Evolutionary conservation across 805 yeast genomes (phyloP), one percentile per base, ranked within the genome.

Genomic region (Sugiyamaella lignohabitans): DNA sequence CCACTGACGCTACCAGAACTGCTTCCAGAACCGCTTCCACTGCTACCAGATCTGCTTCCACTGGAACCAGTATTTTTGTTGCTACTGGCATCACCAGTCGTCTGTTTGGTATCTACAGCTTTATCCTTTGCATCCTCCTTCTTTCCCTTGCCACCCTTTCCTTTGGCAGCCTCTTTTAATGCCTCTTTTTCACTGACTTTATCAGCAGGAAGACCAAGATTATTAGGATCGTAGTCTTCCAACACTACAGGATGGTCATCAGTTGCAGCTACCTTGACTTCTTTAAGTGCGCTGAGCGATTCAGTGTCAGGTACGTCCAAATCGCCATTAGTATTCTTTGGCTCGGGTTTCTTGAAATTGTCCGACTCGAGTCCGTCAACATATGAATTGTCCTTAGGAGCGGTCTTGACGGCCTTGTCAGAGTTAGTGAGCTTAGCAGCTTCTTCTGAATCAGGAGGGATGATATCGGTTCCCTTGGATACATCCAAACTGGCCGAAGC

Each of bases 181-280:
- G 36, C 52, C 24, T 52, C 53, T 42, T 53, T 53, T 43, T 55
- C 58, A 19, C 54, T 51, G 37, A 53, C 53, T 29, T 52, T 54
- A 43, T 55, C 59, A n/a, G 57, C 53, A 8, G 58, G 40, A 17
- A 57, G 61, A n/a, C 68, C 68, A 17, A 64, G 50, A 21, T 64
- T 57, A 40, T 53, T 58, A 10, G 68, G 68, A 47, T 65, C 66
- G 45, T 64, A 65, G 47, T 65, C 69, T 49, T 63, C 62, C 24
- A 62, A 53, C 22, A 63, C 64, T n/a, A 56, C 59, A 3, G 66
- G 61, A 42, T 56, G 53, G 27, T 55, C 57, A 3, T 50, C 49
- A 10, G 5, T 18, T 10, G 42, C 46, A 1, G 53, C 53, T 27
- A 51, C 58, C 11, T 44, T 37, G 21, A 53, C 54, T 30, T 49